A percentile compares a stretch with the other conserved stretches of the same genome.
These are phyloP conservation scores for Torulaspora quercuum DNA, from an alignment of 805 yeast species.

Conservation along the genomic window DNA sequence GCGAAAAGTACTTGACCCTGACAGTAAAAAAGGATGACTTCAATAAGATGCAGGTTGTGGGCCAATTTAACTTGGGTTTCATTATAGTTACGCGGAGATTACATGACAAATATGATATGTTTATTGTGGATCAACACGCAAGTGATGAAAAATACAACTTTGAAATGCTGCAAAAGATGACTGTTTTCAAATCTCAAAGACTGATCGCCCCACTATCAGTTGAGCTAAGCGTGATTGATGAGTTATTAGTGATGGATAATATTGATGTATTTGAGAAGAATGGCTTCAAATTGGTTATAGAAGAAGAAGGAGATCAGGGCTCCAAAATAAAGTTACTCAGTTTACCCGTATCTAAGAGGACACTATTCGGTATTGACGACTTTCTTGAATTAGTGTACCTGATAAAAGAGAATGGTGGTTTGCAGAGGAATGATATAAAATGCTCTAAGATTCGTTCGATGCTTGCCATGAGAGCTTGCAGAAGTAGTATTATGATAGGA, in stretches of 20 bases:
- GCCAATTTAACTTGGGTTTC: conserved; percentile 95
- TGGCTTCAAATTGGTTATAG: conserved; percentile 65
- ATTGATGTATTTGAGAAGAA: conserved; percentile 56
- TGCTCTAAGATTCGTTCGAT: conserved; percentile 78
- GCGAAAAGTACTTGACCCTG: conserved; percentile 56
- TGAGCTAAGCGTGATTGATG: conserved; percentile 75
- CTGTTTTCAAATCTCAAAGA: conserved; percentile 63
- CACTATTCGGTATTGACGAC: conserved; percentile 60
- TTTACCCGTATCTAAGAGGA: conserved; percentile 69
- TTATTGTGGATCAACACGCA: conserved; percentile 96
- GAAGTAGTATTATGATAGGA: conserved; percentile 94
- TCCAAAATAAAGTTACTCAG: conserved; percentile 51
- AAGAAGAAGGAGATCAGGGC: conserved; percentile 55
- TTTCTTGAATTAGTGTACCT: conserved; percentile 73
- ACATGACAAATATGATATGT: conserved; percentile 51
- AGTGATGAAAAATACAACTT: conserved; percentile 93
- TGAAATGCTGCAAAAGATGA: conserved; percentile 58
- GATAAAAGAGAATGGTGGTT: conserved; percentile 53
- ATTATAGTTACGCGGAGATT: conserved; percentile 63
- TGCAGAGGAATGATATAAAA: conserved; percentile 38
- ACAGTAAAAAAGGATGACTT: conserved; percentile 73
- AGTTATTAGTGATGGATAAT: conserved; percentile 63
- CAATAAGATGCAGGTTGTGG: conserved; percentile 68
- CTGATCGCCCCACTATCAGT: conserved; percentile 56
- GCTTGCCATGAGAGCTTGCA: conserved; percentile 94